phyloP scores from a whole-genome alignment of 306 rosid genomes.

The Trifolium dubium region DNA sequence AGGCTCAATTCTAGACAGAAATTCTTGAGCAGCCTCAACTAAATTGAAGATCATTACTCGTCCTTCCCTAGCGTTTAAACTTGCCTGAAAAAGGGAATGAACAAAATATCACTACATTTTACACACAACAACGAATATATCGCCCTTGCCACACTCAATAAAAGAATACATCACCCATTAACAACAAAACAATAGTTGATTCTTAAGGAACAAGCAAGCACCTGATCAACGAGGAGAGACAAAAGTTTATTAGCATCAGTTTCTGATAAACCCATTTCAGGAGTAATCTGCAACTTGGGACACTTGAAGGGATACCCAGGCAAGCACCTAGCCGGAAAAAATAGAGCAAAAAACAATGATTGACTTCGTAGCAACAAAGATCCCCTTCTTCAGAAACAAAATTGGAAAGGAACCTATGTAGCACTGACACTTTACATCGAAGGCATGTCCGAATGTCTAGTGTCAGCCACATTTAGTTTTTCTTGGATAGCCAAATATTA shows the following conservation, averaged over 20 bases:
- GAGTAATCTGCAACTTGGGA: conserved; percentile 82
- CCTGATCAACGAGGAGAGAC: conserved; percentile 87
- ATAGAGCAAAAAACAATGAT: conserved; percentile 11
- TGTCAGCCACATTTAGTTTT: neutral
- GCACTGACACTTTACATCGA: neutral
- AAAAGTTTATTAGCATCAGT: conserved; percentile 67
- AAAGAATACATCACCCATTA: conserved; percentile 29
- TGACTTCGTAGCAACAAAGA: conserved; percentile 26
- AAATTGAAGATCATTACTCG: conserved; percentile 91
- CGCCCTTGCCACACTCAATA: conserved; percentile 6
- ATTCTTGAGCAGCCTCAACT: conserved; percentile 98
- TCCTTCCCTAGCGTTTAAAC: conserved; percentile 88
- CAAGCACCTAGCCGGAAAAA: conserved; percentile 59
- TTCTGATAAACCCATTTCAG: conserved; percentile 72
- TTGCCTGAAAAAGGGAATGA: conserved; percentile 66
- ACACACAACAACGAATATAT: neutral
- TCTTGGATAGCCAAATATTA: too few species aligned
- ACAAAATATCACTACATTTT: conserved; percentile 22
- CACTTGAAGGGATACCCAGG: conserved; percentile 96
- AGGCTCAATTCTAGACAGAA: conserved; percentile 81
- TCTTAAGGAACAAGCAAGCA: conserved; percentile 31
- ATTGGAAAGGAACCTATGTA: neutral
- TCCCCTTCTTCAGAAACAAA: conserved; percentile 9
- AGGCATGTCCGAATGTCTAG: neutral
- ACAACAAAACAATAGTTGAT: conserved; percentile 25